phyloP scores from a whole-genome alignment of 2,329 filamentous ascomycete genomes.

The Fusarium odoratissimum region DNA sequence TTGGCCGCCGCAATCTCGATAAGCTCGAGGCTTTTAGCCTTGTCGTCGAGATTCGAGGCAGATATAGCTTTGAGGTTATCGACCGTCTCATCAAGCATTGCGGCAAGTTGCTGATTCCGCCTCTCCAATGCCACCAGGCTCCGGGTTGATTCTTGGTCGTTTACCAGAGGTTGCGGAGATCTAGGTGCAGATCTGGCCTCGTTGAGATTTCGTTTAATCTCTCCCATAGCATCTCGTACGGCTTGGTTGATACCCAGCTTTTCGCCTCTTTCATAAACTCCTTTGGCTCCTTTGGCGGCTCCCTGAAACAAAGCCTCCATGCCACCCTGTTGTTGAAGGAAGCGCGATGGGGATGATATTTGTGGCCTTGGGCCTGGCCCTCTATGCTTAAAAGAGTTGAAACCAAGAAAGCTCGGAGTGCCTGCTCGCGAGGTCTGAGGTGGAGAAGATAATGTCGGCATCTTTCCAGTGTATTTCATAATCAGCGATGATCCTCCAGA shows the following conservation, averaged over 20 bases:
- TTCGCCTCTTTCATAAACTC: constrained; percentile 78
- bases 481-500: constrained; percentile 75
- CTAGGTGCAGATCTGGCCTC: constrained; percentile 61
- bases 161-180: constrained; percentile 51
- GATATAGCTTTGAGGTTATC: constrained; percentile 71
- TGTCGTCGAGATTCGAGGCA: constrained; percentile 60
- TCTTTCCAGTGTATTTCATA: constrained; percentile 74
- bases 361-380: constrained; percentile 57
- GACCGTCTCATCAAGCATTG: constrained; percentile 75
- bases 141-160: constrained; percentile 49
- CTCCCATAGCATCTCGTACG: constrained; percentile 82
- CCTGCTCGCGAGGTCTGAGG: constrained; percentile 43
- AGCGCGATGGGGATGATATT: constrained; percentile 59
- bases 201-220: constrained; percentile 82
- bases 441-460: constrained; percentile 53
- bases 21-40: constrained; percentile 61
- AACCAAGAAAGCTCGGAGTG: constrained; percentile 52
- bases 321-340: constrained; percentile 68
- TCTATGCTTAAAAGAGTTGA: constrained; percentile 55
- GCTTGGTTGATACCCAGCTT: constrained; percentile 84
- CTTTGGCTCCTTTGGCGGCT: constrained; percentile 80
- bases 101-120: constrained; percentile 74
- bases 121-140: constrained; percentile 67
- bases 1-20: constrained; percentile 72
- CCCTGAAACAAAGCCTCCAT: constrained; percentile 80